These are phyloP conservation scores for Leonotis leonurus DNA, from an alignment of 257 asterid species.

Conservation along the genomic window DNA sequence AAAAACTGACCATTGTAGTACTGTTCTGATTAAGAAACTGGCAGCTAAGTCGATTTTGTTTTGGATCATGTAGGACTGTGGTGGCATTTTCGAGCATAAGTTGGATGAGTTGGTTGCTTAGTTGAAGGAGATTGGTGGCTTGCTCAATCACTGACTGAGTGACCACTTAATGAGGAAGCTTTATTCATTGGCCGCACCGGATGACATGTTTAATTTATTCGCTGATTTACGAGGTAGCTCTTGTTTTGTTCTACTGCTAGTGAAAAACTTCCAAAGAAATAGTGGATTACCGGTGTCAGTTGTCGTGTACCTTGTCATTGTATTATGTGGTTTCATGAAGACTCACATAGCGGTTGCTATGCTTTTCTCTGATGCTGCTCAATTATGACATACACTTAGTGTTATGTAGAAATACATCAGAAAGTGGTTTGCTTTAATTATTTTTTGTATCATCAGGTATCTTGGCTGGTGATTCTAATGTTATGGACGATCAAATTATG, in stretches of 20 bases:
- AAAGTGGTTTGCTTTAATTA: not conserved
- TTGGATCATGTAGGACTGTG: slow-evolving; percentile 49
- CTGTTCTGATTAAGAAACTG: not conserved
- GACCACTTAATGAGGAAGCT: slow-evolving; percentile 56
- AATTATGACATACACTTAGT: not conserved
- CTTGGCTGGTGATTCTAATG: slow-evolving; percentile 60
- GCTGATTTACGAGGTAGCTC: slow-evolving; percentile 63
- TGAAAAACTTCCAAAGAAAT: not conserved
- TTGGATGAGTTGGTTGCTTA: slow-evolving; percentile 55
- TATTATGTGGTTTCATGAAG: not conserved
- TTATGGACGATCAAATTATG: slow-evolving; percentile 78
- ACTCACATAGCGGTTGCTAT: not conserved
- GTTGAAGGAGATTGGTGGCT: slow-evolving; percentile 55
- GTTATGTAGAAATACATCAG: not conserved
- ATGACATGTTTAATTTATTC: slow-evolving; percentile 82
- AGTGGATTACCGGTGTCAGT: not conserved
- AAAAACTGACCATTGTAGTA: not conserved
- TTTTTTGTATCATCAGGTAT: slow-evolving; percentile 38
- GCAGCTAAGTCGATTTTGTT: not conserved
- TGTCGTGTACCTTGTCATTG: not conserved
- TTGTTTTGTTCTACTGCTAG: not conserved
- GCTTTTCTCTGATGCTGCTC: not conserved
- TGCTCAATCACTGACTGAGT: slow-evolving; percentile 61
- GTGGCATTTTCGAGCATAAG: slow-evolving; percentile 71
- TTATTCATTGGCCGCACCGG: slow-evolving; percentile 61